phyloP scores from a whole-genome alignment of 2,329 filamentous ascomycete species.

The Neobulgaria alba region DNA sequence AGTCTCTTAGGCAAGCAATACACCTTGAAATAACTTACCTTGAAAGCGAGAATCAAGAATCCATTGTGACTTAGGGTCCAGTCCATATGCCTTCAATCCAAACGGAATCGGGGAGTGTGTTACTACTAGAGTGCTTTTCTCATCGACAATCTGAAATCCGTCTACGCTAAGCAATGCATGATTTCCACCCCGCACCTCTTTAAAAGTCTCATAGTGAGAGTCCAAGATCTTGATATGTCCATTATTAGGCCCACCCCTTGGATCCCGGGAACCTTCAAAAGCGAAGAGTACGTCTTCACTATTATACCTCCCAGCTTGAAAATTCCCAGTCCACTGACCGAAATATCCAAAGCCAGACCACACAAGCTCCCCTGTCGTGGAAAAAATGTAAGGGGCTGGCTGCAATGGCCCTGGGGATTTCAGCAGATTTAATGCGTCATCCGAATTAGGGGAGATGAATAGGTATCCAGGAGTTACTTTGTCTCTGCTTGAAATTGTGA shows the following conservation, averaged over 20 bases:
- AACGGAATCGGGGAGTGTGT: slow-evolving; percentile 42
- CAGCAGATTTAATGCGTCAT: background rate
- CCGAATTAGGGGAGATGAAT: slow-evolving; percentile 31
- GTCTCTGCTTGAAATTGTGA: slow-evolving; percentile 35
- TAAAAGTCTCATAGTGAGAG: slow-evolving; percentile 45
- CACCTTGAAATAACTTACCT: too few relatives aligned
- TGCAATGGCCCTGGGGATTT: slow-evolving; percentile 38
- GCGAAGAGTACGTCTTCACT: slow-evolving; percentile 44
- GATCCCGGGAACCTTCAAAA: slow-evolving; percentile 46
- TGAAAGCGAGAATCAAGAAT: slow-evolving; percentile 47
- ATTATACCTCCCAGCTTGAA: slow-evolving; percentile 41
- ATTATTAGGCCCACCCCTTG: slow-evolving; percentile 43
- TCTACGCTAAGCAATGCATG: slow-evolving; percentile 43
- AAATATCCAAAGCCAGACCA: slow-evolving; percentile 48
- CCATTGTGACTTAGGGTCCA: slow-evolving; percentile 41
- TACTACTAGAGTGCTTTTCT: slow-evolving; percentile 44
- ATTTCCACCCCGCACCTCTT: slow-evolving; percentile 42
- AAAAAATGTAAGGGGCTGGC: slow-evolving; percentile 46
- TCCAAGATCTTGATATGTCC: slow-evolving; percentile 45
- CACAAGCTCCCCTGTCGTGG: slow-evolving; percentile 44
- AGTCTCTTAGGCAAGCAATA: too few relatives aligned
- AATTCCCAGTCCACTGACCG: slow-evolving; percentile 42
- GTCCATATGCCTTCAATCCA: slow-evolving; percentile 39
- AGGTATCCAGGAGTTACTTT: slow-evolving; percentile 36
- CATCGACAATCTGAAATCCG: slow-evolving; percentile 46